Conservation (phyloP, 2,329 filamentous ascomycete species). For the Sordariomycetes sp. region DNA sequence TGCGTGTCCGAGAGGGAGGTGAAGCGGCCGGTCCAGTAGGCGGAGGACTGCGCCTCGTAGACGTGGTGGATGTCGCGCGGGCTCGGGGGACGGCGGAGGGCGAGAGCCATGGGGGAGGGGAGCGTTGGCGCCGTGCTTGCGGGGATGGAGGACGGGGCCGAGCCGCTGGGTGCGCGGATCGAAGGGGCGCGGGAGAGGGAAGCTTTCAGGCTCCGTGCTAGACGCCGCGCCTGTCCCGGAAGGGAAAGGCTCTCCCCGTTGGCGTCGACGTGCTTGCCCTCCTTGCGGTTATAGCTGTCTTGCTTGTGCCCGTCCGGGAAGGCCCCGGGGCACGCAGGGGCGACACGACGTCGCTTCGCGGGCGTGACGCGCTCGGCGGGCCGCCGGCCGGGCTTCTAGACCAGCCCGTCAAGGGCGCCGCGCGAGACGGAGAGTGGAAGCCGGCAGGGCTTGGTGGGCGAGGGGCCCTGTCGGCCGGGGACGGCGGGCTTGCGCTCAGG, state of each 20-base stretch:
- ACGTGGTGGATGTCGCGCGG: constrained; percentile 17
- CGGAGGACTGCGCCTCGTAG: constrained; percentile 26
- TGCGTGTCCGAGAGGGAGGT: background rate
- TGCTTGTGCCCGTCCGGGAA: background rate
- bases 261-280: too few species aligned
- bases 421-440: background rate
- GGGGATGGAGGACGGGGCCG: background rate
- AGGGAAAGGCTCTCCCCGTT: too few species aligned
- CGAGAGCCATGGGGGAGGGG: too few species aligned
- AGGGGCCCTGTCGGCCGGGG: background rate
- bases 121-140: background rate
- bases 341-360: too few species aligned
- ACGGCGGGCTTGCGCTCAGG: background rate
- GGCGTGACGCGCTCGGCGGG: background rate
- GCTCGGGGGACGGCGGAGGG: background rate
- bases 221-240: too few species aligned
- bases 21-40: constrained; percentile 52
- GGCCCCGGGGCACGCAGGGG: background rate
- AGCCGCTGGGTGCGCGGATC: background rate
- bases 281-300: too few species aligned
- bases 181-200: background rate
- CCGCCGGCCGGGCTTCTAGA: background rate
- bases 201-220: background rate
- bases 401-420: background rate
- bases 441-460: background rate